Conservation (phyloP, 345 rosid genomes). For the Aquilaria sinensis region DNA sequence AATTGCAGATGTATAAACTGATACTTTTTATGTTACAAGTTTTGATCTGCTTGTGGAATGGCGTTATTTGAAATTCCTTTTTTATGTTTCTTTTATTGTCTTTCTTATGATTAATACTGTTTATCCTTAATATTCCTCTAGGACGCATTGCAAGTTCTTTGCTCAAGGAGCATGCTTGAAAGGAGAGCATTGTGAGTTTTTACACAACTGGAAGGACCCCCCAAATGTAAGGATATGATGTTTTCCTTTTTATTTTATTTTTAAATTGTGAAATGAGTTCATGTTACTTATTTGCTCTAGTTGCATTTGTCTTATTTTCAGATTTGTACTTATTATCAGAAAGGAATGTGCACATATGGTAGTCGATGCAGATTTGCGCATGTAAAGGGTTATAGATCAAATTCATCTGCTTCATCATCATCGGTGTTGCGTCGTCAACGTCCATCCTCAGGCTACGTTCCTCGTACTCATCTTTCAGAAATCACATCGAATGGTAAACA, state of each 20-base stretch:
- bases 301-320: constrained; percentile 18
- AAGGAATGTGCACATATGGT: constrained; percentile 76
- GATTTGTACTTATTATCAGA: constrained; percentile 93
- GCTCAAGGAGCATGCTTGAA: constrained; percentile 89
- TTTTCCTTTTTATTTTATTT: not conserved
- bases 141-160: constrained; percentile 82
- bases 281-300: constrained; percentile 2
- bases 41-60: not conserved
- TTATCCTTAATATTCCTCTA: constrained; percentile 13
- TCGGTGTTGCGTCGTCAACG: constrained; percentile 28
- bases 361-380: constrained; percentile 88
- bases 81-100: not conserved
- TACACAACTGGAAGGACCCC: constrained; percentile 73
- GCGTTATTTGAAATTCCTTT: not conserved
- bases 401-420: constrained; percentile 52
- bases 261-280: not conserved
- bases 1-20: too few relatives aligned
- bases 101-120: not conserved
- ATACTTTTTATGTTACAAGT: too few relatives aligned
- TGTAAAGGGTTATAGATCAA: constrained; percentile 38
- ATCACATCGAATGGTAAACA: constrained; percentile 17
- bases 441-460: constrained; percentile 19
- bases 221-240: constrained; percentile 38
- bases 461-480: constrained; percentile 20
- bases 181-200: constrained; percentile 90